Evolutionary conservation across 108 stramenopile genomes (phyloP).

Genomic region (Stephanodiscus minutulus): DNA sequence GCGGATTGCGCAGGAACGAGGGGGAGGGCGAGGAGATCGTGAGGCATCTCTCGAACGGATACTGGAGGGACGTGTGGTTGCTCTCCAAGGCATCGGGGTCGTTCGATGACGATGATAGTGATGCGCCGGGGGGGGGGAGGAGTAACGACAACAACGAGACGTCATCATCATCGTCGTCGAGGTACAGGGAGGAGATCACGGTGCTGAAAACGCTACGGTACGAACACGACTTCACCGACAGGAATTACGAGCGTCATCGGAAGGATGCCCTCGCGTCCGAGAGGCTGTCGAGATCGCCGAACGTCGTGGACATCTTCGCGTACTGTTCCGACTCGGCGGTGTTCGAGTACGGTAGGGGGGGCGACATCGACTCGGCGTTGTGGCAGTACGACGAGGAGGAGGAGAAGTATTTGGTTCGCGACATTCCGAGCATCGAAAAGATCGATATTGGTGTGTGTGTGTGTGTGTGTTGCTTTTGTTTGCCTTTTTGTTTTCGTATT

Average conservation of each 20-base stretch:
- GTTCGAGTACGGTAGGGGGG: constrained; percentile 70
- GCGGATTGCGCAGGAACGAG: constrained; percentile 17
- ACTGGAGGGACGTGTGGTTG: constrained; percentile 76
- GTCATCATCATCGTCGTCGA: no score
- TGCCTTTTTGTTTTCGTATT: background rate
- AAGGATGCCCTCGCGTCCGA: constrained; percentile 70
- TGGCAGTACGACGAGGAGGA: constrained; percentile 40
- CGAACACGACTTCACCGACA: constrained; percentile 57
- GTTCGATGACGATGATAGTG: background rate
- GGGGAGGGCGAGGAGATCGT: constrained; percentile 48
- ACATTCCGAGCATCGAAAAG: constrained; percentile 42
- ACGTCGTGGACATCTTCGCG: constrained; percentile 72
- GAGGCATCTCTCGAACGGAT: constrained; percentile 54
- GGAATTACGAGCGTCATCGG: constrained; percentile 78
- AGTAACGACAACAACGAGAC: no score
- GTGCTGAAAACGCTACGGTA: constrained; percentile 68
- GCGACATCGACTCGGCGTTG: constrained; percentile 52
- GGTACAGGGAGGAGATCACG: constrained; percentile 25
- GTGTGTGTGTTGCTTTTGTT: background rate
- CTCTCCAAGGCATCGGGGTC: constrained; percentile 21
- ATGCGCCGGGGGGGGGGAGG: no score
- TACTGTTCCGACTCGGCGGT: constrained; percentile 68
- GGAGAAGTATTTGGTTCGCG: constrained; percentile 26
- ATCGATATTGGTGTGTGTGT: constrained; percentile 47
- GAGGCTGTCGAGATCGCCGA: constrained; percentile 49